These are phyloP conservation scores for Saccharomycopsis schoenii DNA, from an alignment of 805 yeast species.

Conservation along the genomic window DNA sequence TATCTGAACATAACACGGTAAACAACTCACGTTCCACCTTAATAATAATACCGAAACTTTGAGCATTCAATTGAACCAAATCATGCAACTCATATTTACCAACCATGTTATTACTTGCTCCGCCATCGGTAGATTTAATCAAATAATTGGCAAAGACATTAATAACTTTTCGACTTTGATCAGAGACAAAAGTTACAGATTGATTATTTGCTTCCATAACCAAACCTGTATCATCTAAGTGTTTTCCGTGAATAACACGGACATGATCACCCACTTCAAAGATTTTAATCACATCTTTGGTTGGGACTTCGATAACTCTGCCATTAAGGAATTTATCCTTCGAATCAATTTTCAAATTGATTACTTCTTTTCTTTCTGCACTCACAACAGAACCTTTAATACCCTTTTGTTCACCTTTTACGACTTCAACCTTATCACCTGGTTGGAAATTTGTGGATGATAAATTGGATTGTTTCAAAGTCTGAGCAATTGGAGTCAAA, in stretches of 20 bases:
- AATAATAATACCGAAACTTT: constrained; percentile 79
- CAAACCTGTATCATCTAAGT: constrained; percentile 88
- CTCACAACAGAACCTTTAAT: constrained; percentile 74
- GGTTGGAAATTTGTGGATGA: constrained; percentile 65
- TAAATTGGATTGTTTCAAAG: constrained; percentile 57
- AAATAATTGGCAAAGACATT: constrained; percentile 89
- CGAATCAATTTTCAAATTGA: constrained; percentile 40
- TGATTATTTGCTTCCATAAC: constrained; percentile 76
- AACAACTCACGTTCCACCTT: constrained; percentile 84
- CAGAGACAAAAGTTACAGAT: constrained; percentile 82
- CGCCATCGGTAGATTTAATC: constrained; percentile 76
- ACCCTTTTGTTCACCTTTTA: constrained; percentile 89
- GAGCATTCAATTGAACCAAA: constrained; percentile 78
- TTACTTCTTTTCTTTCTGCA: constrained; percentile 37
- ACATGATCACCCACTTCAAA: constrained; percentile 93
- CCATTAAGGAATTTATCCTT: constrained; percentile 36
- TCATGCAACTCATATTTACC: constrained; percentile 84
- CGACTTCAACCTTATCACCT: constrained; percentile 88
- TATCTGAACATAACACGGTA: constrained; percentile 72
- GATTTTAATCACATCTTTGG: constrained; percentile 70
- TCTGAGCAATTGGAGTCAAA: constrained; percentile 74
- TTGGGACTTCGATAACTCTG: constrained; percentile 66
- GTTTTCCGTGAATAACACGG: constrained; percentile 83
- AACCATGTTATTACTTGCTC: constrained; percentile 58
- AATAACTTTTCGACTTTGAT: constrained; percentile 78